Evolutionary conservation across 2,329 filamentous ascomycete species (phyloP).

Genomic region (Xylaria sp.): DNA sequence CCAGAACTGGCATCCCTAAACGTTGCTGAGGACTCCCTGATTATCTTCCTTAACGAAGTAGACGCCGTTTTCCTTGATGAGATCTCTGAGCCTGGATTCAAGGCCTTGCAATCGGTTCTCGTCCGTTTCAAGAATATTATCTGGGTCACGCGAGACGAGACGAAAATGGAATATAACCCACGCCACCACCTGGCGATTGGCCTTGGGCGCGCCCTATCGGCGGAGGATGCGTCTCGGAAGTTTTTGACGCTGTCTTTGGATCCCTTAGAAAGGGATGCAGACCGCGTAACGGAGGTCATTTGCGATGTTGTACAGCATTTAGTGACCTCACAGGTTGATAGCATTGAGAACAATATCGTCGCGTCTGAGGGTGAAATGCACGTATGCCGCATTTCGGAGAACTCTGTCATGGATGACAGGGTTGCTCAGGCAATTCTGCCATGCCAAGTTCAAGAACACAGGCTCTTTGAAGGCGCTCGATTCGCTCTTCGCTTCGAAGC

Average conservation of each 20-base stretch:
- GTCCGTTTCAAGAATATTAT: background rate
- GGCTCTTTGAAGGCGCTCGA: background rate
- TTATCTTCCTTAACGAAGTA: background rate
- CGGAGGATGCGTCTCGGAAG: background rate
- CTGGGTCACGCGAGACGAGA: background rate
- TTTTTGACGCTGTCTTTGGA: background rate
- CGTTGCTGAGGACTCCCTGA: background rate
- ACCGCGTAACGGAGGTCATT: background rate
- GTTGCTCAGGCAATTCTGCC: background rate
- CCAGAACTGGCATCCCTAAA: background rate
- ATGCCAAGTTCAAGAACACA: background rate
- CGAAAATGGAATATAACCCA: background rate
- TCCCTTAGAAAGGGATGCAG: background rate
- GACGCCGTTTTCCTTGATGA: background rate
- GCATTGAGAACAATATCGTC: background rate
- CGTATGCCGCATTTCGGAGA: background rate
- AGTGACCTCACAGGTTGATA: background rate
- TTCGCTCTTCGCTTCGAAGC: too few relatives aligned
- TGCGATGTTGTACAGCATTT: background rate
- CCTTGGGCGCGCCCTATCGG: background rate
- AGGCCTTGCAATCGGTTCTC: background rate
- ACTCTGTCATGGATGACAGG: background rate
- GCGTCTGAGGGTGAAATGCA: background rate
- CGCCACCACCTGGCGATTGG: background rate
- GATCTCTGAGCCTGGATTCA: background rate